Base-by-base conservation (phyloP, 2,329 filamentous ascomycete genomes). In the Apiospora hydei region DNA sequence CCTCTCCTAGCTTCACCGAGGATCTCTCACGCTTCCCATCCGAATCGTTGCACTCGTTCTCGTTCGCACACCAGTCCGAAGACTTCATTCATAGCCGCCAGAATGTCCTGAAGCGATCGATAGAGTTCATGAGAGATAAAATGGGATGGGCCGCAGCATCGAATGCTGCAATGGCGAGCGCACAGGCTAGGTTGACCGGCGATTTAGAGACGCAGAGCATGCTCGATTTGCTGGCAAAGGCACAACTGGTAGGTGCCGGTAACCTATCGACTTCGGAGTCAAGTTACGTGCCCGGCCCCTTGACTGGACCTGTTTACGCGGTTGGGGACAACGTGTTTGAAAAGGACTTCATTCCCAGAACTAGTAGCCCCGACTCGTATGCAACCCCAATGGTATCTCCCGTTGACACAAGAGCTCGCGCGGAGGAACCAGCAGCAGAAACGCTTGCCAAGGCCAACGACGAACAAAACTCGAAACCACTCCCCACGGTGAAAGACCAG, bases 21-120 rank as follows among this genome's bases (percentile, higher is more conserved):
- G 96, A 99, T 80, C 89, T 99, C 66, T 92, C 92, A 66, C 92
- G 95, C 69, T 99, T 99, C 80, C 96, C 96, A 1, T 94, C 94
- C 77, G 96, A 99, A 81, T 99, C 96, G 7, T 86, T 99, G 67
- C 96, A 99, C 83, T 99, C 96, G 1, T 99, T 99, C 84, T 98
- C 96, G 16, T 99, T 99, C 82, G 94, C 96, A 53, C 94, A 97
- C 77, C 95, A 98, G 82, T 96, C 95, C 3, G 95, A 98, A 79
- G 96, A 98, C 74, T 91, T 94, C 74, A 88, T 98, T 71, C 94
- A 98, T 81, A 98, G 90, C 81, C 92, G 96, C 71, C 95, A 98
- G 81, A 97, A 94, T 85, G 93, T 98, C 46, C 82, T 99, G 78
- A 98, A 97, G 83, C 90, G 96, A 72, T 97, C 95, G 11, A 92